These are phyloP conservation scores for Catunica adiposa DNA, from an alignment of 2,329 filamentous ascomycete genomes.

Conservation along the genomic window DNA sequence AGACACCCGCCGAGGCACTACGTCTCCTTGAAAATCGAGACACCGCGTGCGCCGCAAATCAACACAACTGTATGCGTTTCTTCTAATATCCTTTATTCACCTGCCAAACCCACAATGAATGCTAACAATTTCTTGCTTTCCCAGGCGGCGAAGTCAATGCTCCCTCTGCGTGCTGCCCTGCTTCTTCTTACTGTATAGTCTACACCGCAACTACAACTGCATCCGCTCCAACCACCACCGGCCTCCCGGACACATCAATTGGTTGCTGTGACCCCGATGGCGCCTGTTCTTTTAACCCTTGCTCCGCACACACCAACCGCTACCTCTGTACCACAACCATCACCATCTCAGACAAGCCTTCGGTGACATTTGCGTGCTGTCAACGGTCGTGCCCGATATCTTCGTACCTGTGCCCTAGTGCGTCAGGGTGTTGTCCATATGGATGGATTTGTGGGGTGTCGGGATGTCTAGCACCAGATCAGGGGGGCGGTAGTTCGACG, in stretches of 20 bases:
- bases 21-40: no score
- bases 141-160: constrained; percentile 28
- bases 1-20: no score
- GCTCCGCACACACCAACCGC: constrained; percentile 19
- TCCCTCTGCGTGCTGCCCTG: constrained; percentile 26
- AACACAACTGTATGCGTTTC: neutral
- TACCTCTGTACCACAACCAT: constrained; percentile 16
- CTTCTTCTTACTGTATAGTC: constrained; percentile 31
- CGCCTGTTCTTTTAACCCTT: constrained; percentile 14
- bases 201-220: constrained; percentile 23
- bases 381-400: constrained; percentile 25
- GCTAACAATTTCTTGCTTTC: no score
- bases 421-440: constrained; percentile 31
- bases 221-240: constrained; percentile 24
- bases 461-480: constrained; percentile 22
- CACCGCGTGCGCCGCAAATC: neutral
- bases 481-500: constrained; percentile 15
- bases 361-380: constrained; percentile 21
- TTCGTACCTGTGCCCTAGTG: constrained; percentile 26
- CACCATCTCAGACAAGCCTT: neutral
- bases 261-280: constrained; percentile 19
- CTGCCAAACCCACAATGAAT: neutral
- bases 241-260: constrained; percentile 20
- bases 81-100: neutral
- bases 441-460: constrained; percentile 26